Conservation (phyloP, 768 basidiomycete species). For the Tylopilus felleus region DNA sequence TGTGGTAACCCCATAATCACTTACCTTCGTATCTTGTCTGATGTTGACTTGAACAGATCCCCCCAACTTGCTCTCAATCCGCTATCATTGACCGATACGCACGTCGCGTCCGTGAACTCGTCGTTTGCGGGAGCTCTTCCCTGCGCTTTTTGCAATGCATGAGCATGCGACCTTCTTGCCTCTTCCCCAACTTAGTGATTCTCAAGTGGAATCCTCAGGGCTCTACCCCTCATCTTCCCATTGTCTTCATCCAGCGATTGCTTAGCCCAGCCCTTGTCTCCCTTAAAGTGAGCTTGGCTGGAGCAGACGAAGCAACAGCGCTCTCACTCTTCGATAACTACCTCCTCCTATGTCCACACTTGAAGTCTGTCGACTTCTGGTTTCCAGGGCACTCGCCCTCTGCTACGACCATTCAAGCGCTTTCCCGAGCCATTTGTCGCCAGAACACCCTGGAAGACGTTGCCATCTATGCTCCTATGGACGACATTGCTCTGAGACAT, state of each 20-base stretch:
- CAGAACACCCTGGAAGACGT: neutral
- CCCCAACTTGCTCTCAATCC: constrained; percentile 4
- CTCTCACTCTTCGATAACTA: constrained; percentile 12
- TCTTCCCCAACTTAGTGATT: constrained; percentile 9
- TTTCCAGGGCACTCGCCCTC: too few species aligned
- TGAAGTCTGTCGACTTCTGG: too few species aligned
- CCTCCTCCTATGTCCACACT: too few species aligned
- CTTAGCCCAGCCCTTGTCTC: constrained; percentile 9
- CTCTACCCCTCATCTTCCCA: neutral
- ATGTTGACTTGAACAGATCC: neutral
- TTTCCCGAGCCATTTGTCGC: constrained; percentile 6
- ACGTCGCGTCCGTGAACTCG: constrained; percentile 3
- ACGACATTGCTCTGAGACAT: constrained; percentile 2
- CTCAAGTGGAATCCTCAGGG: constrained; percentile 1
- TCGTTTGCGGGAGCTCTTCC: neutral
- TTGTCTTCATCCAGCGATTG: constrained; percentile 5
- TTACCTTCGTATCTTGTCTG: neutral
- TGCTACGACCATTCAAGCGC: neutral
- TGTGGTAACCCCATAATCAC: neutral
- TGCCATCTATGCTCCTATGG: neutral
- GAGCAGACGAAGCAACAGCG: neutral
- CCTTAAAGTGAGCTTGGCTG: neutral
- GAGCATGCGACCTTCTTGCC: neutral
- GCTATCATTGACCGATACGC: constrained; percentile 6
- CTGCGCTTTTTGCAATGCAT: constrained; percentile 6